Evolutionary conservation across 2,329 filamentous ascomycete species (phyloP).

Genomic region (Blastomyces parvus): DNA sequence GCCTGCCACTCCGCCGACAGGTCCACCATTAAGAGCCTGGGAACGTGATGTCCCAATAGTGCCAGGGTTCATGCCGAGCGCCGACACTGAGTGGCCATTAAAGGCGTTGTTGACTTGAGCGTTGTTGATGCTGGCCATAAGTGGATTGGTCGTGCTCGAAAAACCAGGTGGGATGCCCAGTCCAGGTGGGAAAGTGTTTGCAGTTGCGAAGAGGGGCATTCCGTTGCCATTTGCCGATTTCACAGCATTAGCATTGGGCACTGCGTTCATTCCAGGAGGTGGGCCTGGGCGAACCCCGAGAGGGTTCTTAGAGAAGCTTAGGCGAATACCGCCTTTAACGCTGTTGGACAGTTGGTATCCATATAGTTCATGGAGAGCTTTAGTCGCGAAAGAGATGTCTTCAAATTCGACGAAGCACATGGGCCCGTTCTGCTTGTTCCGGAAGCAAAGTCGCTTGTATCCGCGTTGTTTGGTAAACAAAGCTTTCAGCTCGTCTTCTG

Average conservation of each 20-base stretch:
- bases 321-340: slow-evolving; percentile 83
- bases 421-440: slow-evolving; percentile 87
- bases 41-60: slow-evolving; percentile 3
- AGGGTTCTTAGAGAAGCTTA: slow-evolving; percentile 97
- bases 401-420: slow-evolving; percentile 99
- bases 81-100: slow-evolving; percentile 30
- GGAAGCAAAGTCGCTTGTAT: slow-evolving; percentile 90
- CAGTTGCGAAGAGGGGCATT: slow-evolving; percentile 55
- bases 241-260: slow-evolving; percentile 29
- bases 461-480: slow-evolving; percentile 89
- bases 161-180: slow-evolving; percentile 66
- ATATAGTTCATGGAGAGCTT: slow-evolving; percentile 80
- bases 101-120: slow-evolving; percentile 26
- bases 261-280: slow-evolving; percentile 43
- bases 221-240: slow-evolving; percentile 43
- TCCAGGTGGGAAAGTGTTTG: slow-evolving; percentile 72
- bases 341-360: slow-evolving; percentile 82
- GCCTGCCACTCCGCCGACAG: slow-evolving; percentile 7
- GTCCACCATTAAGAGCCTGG: slow-evolving; percentile 3
- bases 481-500: slow-evolving; percentile 88
- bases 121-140: slow-evolving; percentile 17
- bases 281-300: slow-evolving; percentile 80
- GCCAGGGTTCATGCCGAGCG: slow-evolving; percentile 25
- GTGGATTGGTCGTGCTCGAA: slow-evolving; percentile 27
- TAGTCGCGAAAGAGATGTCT: slow-evolving; percentile 83